Conservation (phyloP, 768 basidiomycete genomes). For the Tremella mesenterica region DNA sequence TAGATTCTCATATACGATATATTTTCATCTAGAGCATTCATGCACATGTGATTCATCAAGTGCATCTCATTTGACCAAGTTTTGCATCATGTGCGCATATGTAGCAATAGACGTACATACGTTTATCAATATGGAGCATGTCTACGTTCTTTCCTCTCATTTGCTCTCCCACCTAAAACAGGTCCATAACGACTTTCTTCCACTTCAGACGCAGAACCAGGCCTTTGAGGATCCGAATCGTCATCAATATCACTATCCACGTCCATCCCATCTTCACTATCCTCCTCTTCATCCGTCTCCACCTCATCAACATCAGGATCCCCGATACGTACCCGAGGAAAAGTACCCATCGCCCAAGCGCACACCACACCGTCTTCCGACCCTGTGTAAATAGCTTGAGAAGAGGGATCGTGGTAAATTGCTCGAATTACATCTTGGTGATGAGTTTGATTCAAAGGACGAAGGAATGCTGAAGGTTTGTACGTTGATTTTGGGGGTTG, state of each 20-base stretch:
- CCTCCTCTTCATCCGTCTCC: constrained; percentile 27
- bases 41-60: too few relatives aligned
- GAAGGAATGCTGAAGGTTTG: constrained; percentile 36
- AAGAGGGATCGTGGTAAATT: constrained; percentile 34
- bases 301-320: constrained; percentile 36
- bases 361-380: constrained; percentile 42
- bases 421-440: constrained; percentile 42
- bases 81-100: too few relatives aligned
- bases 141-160: too few relatives aligned
- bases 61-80: too few relatives aligned
- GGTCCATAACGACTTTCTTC: too few relatives aligned
- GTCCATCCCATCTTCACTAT: constrained; percentile 3
- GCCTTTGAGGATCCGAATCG: not conserved
- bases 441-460: constrained; percentile 18
- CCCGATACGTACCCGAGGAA: constrained; percentile 24
- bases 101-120: too few relatives aligned
- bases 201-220: too few relatives aligned
- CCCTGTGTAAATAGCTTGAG: constrained; percentile 41
- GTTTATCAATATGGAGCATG: too few relatives aligned
- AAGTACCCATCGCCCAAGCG: constrained; percentile 34
- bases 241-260: constrained; percentile 1
- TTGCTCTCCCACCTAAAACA: too few relatives aligned
- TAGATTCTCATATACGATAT: too few relatives aligned
- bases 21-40: too few relatives aligned
- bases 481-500: constrained; percentile 16